phyloP scores from a whole-genome alignment of 2,329 filamentous ascomycete genomes.

The Coniochaeta ligniaria region DNA sequence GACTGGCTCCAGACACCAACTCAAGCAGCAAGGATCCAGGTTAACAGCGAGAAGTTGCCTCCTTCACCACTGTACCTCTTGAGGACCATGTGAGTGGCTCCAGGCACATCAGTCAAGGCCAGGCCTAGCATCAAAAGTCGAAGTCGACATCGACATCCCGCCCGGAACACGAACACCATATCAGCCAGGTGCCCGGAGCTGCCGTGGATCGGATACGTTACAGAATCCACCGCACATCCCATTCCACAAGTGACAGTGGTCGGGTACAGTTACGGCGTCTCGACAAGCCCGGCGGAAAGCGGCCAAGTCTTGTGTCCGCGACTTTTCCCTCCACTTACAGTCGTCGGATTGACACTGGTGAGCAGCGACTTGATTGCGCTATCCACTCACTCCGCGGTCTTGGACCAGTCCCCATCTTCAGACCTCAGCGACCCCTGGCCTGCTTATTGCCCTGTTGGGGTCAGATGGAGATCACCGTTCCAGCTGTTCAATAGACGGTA shows the following conservation, averaged over 20 bases:
- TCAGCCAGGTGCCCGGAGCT: neutral
- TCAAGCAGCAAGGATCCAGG: neutral
- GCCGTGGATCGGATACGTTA: neutral
- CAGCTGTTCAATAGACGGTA: slow-evolving; percentile 1
- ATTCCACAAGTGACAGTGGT: neutral
- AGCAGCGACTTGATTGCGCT: neutral
- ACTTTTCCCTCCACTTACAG: slow-evolving; percentile 4
- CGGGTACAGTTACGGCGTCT: neutral
- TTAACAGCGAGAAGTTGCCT: neutral
- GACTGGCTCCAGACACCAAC: neutral
- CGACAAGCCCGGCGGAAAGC: neutral
- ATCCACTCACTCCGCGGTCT: neutral
- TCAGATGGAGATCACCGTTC: slow-evolving; percentile 1
- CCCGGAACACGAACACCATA: neutral
- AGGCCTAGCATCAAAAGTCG: neutral
- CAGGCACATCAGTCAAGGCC: neutral
- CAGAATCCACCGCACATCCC: neutral
- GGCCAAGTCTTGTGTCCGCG: neutral
- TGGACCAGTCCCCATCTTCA: neutral
- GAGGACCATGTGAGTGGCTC: neutral
- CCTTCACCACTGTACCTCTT: neutral
- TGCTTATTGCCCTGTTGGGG: slow-evolving; percentile 1
- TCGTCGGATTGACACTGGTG: neutral
- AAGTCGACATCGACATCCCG: no score
- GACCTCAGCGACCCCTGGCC: neutral